Evolutionary conservation across 768 basidiomycete species (phyloP), one percentile per base, ranked within the genome.

Genomic region (Suillus clintonianus): DNA sequence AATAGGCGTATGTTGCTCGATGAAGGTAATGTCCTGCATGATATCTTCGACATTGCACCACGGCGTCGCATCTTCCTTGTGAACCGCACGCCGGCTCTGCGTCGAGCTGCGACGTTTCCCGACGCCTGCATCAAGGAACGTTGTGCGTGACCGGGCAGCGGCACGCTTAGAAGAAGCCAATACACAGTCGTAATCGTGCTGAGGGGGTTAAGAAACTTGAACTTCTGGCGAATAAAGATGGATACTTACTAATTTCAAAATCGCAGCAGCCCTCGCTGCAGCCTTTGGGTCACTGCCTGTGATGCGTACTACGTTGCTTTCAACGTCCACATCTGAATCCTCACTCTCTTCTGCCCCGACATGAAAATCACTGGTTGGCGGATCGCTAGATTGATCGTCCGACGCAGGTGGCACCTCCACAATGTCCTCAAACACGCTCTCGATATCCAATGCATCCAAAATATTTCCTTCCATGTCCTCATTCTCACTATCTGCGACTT

Each of bases 181-280:
- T 77, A 90, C 86, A 70, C 92, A 91, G 68, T 96, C 94, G 68
- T 93, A 91, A 75, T 95, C 89, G 69, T 96, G 89, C 90, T 94
- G 63, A n/a, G 62, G 19, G 30, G 15, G 27, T 62, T 13, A 62
- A 22, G 55, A 61, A 36, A 55, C n/a, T 48, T 54, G 10, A 2
- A 5, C 17, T 19, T 6, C 15, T 11, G 14, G 36, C 14, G 17
- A 22, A 32, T 36, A n/a, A 50, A 24, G 63, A 59, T 14, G 6
- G 60, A 51, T 14, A 74, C 86, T n/a, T 56, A 93, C 94, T 82
- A 92, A 84, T 76, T 91, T 94, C 68, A 97, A 80, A 63, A 97
- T 95, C 0, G 95, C 95, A 39, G 93, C 95, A n/a, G 95, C 95
- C 55, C 92, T 80, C 2, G 95, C 95, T 53, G 95, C 95, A 19